These are phyloP conservation scores for Heracleum sosnowskyi DNA, from an alignment of 129 eudicot species.

Conservation along the genomic window DNA sequence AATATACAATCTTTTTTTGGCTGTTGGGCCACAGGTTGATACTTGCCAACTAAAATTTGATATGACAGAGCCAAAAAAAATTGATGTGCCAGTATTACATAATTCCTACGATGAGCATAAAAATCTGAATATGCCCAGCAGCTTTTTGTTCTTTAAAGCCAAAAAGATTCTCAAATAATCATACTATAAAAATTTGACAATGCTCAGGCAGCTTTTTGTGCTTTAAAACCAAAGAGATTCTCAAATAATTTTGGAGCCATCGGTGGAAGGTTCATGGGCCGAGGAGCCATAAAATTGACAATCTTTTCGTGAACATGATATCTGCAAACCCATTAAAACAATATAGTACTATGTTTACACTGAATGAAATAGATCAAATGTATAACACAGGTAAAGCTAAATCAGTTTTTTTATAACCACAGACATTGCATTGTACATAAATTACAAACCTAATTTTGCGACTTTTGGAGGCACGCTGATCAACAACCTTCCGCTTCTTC, in stretches of 20 bases:
- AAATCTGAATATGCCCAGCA: conserved; percentile 15
- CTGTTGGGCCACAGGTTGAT: not conserved
- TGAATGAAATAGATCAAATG: not conserved
- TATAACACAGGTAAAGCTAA: not conserved
- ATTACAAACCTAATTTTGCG: conserved; percentile 65
- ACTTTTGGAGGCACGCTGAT: conserved; percentile 91
- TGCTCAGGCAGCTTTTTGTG: conserved; percentile 20
- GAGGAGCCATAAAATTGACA: conserved; percentile 88
- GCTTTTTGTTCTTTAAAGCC: conserved; percentile 42
- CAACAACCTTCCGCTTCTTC: conserved; percentile 78
- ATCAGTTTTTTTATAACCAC: not conserved
- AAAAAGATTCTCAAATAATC: conserved; percentile 22
- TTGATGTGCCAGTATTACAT: not conserved
- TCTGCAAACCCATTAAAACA: conserved; percentile 30
- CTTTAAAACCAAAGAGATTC: conserved; percentile 60
- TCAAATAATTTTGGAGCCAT: conserved; percentile 74
- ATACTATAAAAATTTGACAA: conserved; percentile 24
- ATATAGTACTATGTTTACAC: not conserved
- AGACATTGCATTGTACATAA: not conserved
- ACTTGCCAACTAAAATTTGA: not conserved
- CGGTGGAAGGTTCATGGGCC: conserved; percentile 54
- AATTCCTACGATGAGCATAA: conserved; percentile 1
- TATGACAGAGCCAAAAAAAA: too few relatives aligned
- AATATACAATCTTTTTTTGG: too few relatives aligned
- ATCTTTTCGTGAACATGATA: conserved; percentile 82